Evolutionary conservation across 2,329 filamentous ascomycete species (phyloP).

Genomic region (Arthrobotrys megalospora): DNA sequence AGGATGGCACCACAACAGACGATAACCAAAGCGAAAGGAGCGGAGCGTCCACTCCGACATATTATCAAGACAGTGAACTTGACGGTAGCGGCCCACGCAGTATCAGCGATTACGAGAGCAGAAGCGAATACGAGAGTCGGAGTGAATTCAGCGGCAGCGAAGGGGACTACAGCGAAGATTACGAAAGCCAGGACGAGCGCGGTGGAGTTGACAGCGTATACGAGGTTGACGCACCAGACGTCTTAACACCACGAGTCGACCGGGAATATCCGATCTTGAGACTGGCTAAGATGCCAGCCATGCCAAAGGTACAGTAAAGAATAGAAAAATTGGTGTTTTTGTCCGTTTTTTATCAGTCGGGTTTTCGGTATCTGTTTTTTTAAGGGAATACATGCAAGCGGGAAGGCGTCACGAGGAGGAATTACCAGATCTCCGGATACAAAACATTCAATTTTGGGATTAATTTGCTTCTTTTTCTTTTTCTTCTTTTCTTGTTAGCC

Average conservation of each 20-base stretch:
- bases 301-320: slow-evolving; percentile 22
- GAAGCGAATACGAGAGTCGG: slow-evolving; percentile 54
- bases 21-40: slow-evolving; percentile 51
- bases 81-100: slow-evolving; percentile 52
- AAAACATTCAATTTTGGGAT: slow-evolving; percentile 31
- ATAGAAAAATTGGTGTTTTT: slow-evolving; percentile 28
- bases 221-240: slow-evolving; percentile 51
- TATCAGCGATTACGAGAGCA: slow-evolving; percentile 48
- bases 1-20: slow-evolving; percentile 47
- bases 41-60: slow-evolving; percentile 53
- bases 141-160: slow-evolving; percentile 58
- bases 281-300: slow-evolving; percentile 31
- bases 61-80: slow-evolving; percentile 52
- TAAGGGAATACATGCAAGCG: slow-evolving; percentile 30
- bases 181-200: slow-evolving; percentile 52
- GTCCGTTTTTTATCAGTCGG: slow-evolving; percentile 29
- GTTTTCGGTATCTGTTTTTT: slow-evolving; percentile 28
- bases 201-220: slow-evolving; percentile 42
- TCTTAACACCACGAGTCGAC: slow-evolving; percentile 41
- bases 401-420: slow-evolving; percentile 32
- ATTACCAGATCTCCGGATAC: slow-evolving; percentile 33
- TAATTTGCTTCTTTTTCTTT: slow-evolving; percentile 13
- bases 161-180: slow-evolving; percentile 57
- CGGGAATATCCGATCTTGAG: slow-evolving; percentile 45
- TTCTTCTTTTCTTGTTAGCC: slow-evolving; percentile 3